phyloP scores from a whole-genome alignment of 2,329 filamentous ascomycete species.

The Neurospora sp. region DNA sequence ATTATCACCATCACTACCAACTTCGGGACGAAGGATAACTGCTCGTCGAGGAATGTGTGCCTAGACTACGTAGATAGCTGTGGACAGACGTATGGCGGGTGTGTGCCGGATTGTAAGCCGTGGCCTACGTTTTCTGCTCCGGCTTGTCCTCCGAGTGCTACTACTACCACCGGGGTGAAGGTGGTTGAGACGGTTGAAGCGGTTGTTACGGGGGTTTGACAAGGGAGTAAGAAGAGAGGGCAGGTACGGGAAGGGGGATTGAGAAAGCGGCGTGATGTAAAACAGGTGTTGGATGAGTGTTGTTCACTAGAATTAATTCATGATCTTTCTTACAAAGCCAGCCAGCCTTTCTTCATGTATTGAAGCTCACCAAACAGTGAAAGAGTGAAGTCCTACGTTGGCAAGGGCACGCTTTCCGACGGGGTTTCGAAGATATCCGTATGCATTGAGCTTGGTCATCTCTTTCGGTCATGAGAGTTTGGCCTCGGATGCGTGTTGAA shows the following conservation, averaged over 20 bases:
- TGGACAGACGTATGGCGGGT: conserved; percentile 1
- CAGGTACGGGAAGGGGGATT: neutral
- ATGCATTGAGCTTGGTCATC: neutral
- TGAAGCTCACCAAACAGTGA: no score
- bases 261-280: neutral
- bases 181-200: neutral
- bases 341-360: no score
- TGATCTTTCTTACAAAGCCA: neutral
- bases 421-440: neutral
- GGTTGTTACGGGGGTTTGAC: neutral
- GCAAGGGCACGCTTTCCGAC: neutral
- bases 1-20: neutral
- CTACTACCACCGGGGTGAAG: neutral
- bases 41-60: neutral
- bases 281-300: neutral
- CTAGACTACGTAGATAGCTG: neutral
- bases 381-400: no score
- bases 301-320: neutral
- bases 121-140: conserved; percentile 7
- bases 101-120: conserved; percentile 7
- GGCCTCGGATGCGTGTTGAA: neutral
- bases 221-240: no score
- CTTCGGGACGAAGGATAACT: neutral
- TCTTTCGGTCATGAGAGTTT: neutral
- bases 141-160: neutral